phyloP scores from a whole-genome alignment of 768 basidiomycete species.

The Auricularia sp. region DNA sequence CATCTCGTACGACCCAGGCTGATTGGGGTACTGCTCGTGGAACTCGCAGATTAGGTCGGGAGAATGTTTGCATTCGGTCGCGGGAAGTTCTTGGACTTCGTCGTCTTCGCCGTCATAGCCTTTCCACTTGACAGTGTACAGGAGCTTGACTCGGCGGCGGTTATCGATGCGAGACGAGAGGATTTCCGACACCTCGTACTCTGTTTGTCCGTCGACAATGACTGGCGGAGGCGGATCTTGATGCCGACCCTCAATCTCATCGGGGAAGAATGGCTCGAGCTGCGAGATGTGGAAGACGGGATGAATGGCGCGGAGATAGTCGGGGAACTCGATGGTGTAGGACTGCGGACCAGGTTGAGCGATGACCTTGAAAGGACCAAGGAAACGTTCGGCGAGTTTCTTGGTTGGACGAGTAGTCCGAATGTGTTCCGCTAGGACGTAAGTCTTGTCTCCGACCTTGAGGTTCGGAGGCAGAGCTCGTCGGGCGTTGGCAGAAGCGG shows the following conservation, averaged over 20 bases:
- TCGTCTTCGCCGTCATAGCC: background rate
- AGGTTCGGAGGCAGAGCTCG: background rate
- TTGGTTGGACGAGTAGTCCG: background rate
- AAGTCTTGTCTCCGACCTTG: background rate
- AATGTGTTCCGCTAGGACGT: slow-evolving; percentile 1
- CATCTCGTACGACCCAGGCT: background rate
- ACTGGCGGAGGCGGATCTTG: slow-evolving; percentile 7
- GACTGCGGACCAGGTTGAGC: slow-evolving; percentile 12
- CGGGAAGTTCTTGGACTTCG: background rate
- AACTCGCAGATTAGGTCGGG: background rate
- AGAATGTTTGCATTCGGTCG: background rate
- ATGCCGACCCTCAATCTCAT: background rate
- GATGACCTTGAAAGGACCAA: slow-evolving; percentile 16
- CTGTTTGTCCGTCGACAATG: slow-evolving; percentile 7
- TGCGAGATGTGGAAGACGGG: slow-evolving; percentile 13
- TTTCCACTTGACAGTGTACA: background rate
- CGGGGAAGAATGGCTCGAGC: background rate
- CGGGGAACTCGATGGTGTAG: slow-evolving; percentile 14
- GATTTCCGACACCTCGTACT: slow-evolving; percentile 11
- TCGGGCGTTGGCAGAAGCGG: background rate
- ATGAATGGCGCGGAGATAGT: slow-evolving; percentile 12
- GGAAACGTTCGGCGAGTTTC: slow-evolving; percentile 15
- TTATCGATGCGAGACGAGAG: slow-evolving; percentile 10
- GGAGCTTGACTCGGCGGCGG: background rate
- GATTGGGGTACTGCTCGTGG: background rate